These are phyloP conservation scores for Dendrocalamus latiflorus DNA, from an alignment of 202 grass and related monocot species.

Conservation along the genomic window DNA sequence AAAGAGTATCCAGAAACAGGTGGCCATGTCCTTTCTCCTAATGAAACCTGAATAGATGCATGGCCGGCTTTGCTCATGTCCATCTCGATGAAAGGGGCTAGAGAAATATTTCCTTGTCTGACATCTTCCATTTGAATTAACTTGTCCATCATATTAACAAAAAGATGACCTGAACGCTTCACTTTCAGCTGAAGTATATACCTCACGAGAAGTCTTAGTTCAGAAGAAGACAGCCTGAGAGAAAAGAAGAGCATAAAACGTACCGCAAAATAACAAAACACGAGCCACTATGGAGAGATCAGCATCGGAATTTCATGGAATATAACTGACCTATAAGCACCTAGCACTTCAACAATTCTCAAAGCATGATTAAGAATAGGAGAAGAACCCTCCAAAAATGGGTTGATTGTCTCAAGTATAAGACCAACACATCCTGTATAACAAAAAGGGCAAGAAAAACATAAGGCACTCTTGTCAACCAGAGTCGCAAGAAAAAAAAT, in stretches of 20 bases:
- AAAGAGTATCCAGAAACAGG: constrained; percentile 98
- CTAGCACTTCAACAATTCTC: constrained; percentile 85
- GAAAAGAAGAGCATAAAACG: constrained; percentile 6
- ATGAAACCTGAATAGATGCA: constrained; percentile 95
- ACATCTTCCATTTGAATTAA: constrained; percentile 88
- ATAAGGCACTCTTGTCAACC: constrained; percentile 31
- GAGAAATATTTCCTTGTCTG: constrained; percentile 69
- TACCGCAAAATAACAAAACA: constrained; percentile 16
- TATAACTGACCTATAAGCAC: constrained; percentile 85
- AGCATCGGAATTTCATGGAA: constrained; percentile 19
- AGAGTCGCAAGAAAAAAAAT: constrained; percentile 17
- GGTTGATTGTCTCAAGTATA: constrained; percentile 86
- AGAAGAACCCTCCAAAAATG: constrained; percentile 88
- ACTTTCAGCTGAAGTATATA: constrained; percentile 92
- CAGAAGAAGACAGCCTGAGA: constrained; percentile 88
- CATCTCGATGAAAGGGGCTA: constrained; percentile 94
- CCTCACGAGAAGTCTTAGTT: constrained; percentile 81
- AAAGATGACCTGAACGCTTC: constrained; percentile 78
- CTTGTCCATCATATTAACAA: constrained; percentile 96
- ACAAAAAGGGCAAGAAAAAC: constrained; percentile 31
- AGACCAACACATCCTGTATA: constrained; percentile 83
- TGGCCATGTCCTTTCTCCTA: constrained; percentile 99
- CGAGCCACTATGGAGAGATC: not conserved
- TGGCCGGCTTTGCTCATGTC: constrained; percentile 95
- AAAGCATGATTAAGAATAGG: constrained; percentile 91